Percentiles rank a stretch among this genome's conserved stretches.
Evolutionary conservation across 192 early-diverging fungal species (phyloP).

Genomic region (Coemansia sp.): DNA sequence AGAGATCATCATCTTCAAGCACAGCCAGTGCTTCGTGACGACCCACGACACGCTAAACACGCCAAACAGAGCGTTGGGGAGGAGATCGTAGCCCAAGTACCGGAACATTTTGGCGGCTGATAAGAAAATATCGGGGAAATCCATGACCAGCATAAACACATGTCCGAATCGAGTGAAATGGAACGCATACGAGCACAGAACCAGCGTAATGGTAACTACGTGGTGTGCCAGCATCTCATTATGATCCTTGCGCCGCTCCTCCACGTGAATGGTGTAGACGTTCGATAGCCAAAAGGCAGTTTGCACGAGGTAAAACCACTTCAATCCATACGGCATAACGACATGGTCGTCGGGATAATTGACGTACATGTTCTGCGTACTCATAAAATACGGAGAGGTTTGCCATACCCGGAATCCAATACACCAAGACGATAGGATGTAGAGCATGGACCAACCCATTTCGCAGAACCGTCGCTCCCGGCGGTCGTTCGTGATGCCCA

Average conservation of each 20-base stretch:
- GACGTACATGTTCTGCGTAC: constrained; percentile 43
- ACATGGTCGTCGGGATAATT: constrained; percentile 55
- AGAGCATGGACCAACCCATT: constrained; percentile 52
- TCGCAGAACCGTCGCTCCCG: constrained; percentile 55
- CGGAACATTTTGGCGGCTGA: constrained; percentile 73
- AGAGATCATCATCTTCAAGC: constrained; percentile 64
- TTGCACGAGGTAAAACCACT: constrained; percentile 54
- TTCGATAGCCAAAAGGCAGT: constrained; percentile 53
- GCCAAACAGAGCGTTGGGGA: constrained; percentile 72
- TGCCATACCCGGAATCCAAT: constrained; percentile 38
- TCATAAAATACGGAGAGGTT: constrained; percentile 49
- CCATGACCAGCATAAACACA: constrained; percentile 54
- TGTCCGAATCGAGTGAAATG: constrained; percentile 59
- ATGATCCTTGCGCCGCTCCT: constrained; percentile 56
- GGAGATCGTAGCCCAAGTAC: constrained; percentile 59
- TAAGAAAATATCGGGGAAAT: constrained; percentile 58
- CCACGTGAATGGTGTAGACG: constrained; percentile 52
- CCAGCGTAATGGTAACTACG: constrained; percentile 51
- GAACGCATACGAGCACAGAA: constrained; percentile 49
- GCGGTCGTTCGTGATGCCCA: constrained; percentile 22
- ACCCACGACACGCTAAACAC: constrained; percentile 75
- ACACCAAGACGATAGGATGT: constrained; percentile 37
- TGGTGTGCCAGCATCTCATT: constrained; percentile 56
- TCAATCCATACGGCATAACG: constrained; percentile 43
- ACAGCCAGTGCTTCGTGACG: constrained; percentile 71